Percentiles rank a stretch among this genome's conserved stretches.
Conservation (phyloP, 129 eudicot species). For the Lactuca saligna region DNA sequence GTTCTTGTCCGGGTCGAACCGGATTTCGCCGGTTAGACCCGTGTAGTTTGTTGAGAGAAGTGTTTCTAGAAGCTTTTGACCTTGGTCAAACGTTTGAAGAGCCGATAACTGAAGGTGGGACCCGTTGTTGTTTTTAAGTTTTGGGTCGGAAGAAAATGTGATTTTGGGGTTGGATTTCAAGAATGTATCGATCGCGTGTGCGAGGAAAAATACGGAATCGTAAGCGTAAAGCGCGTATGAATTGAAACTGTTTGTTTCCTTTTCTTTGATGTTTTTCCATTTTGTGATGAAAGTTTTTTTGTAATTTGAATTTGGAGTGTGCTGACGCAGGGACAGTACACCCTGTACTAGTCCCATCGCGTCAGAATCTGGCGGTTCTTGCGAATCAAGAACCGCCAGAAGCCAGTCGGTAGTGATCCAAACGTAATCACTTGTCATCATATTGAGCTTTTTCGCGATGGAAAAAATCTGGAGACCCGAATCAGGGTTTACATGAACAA, state of each 20-base stretch:
- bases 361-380: conserved; percentile 20
- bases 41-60: conserved; percentile 60
- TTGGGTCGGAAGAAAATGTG: conserved; percentile 63
- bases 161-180: conserved; percentile 46
- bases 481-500: conserved; percentile 92
- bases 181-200: conserved; percentile 66
- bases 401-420: conserved; percentile 99
- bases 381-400: conserved; percentile 59
- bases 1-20: conserved; percentile 72
- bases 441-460: conserved; percentile 62
- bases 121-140: conserved; percentile 41
- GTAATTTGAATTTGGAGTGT: conserved; percentile 53
- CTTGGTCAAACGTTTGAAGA: conserved; percentile 60
- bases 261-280: conserved; percentile 53
- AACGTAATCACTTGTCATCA: conserved; percentile 71
- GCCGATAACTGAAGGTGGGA: conserved; percentile 51
- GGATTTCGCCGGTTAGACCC: conserved; percentile 65
- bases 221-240: conserved; percentile 86
- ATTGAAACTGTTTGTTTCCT: conserved; percentile 47
- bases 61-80: conserved; percentile 48
- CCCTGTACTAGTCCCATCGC: conserved; percentile 57
- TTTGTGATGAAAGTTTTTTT: conserved; percentile 39
- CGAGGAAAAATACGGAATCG: conserved; percentile 81
- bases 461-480: conserved; percentile 64
- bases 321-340: conserved; percentile 69